Conservation (phyloP, 83 land plant genomes). For the Larix sibirica region DNA sequence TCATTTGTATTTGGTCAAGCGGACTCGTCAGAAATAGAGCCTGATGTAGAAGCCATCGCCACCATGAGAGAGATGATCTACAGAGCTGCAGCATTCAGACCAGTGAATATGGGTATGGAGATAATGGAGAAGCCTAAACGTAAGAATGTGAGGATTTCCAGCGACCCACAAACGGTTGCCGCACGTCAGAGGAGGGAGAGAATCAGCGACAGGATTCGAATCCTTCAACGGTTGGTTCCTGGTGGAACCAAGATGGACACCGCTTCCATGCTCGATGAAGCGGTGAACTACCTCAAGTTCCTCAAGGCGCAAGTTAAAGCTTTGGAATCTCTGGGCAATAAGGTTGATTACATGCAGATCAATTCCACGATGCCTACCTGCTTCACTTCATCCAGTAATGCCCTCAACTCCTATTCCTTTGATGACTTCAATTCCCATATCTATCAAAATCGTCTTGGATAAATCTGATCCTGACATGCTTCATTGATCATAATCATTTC, state of each 20-base stretch:
- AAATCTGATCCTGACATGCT: too few species aligned
- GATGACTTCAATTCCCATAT: neutral
- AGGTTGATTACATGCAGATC: slow-evolving; percentile 1
- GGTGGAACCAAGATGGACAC: slow-evolving; percentile 75
- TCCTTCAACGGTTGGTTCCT: slow-evolving; percentile 63
- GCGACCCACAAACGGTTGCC: slow-evolving; percentile 69
- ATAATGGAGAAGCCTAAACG: slow-evolving; percentile 54
- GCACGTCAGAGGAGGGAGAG: slow-evolving; percentile 71
- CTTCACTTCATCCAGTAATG: neutral
- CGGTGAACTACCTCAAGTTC: slow-evolving; percentile 71
- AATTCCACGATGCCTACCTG: neutral
- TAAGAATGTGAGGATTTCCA: slow-evolving; percentile 66
- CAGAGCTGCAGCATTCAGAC: slow-evolving; percentile 59
- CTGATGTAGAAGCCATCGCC: slow-evolving; percentile 57
- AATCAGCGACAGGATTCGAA: slow-evolving; percentile 64
- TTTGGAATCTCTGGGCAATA: slow-evolving; percentile 39
- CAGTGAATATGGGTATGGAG: slow-evolving; percentile 38
- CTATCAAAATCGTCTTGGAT: neutral
- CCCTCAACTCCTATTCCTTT: neutral
- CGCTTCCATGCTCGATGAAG: slow-evolving; percentile 75
- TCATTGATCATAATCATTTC: too few species aligned
- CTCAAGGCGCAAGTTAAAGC: slow-evolving; percentile 52
- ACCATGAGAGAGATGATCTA: slow-evolving; percentile 75
- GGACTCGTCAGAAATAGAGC: slow-evolving; percentile 19
- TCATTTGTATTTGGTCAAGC: neutral